phyloP scores from a whole-genome alignment of 169 alveolate genomes.

The Plasmodium gallinaceum region DNA sequence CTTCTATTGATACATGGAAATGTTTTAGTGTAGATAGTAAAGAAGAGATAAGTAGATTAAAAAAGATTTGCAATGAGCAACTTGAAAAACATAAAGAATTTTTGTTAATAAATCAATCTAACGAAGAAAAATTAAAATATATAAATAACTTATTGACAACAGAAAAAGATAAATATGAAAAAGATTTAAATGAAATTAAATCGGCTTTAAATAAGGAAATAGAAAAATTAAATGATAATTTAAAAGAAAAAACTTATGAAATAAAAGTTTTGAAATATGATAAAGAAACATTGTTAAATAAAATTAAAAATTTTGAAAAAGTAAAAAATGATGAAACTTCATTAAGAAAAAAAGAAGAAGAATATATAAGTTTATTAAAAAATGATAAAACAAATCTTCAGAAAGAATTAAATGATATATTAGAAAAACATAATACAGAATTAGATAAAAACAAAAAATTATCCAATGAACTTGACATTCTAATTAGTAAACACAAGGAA shows the following conservation, averaged over 20 bases:
- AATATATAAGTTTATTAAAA: conserved; percentile 13
- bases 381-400: conserved; percentile 33
- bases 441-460: conserved; percentile 29
- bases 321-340: neutral
- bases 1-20: conserved; percentile 50
- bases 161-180: conserved; percentile 49
- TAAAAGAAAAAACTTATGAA: conserved; percentile 29
- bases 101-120: conserved; percentile 10
- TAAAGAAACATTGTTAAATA: conserved; percentile 2
- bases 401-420: conserved; percentile 10
- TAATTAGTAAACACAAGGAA: conserved; percentile 11
- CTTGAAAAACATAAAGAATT: conserved; percentile 66
- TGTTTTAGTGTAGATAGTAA: conserved; percentile 41
- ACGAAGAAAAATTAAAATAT: conserved; percentile 42
- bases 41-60: conserved; percentile 34
- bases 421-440: conserved; percentile 16
- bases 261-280: conserved; percentile 13
- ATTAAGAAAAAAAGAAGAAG: conserved; percentile 51
- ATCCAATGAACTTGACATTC: conserved; percentile 14
- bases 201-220: conserved; percentile 6
- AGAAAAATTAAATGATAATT: neutral
- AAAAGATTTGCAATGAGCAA: conserved; percentile 40
- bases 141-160: conserved; percentile 3
- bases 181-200: conserved; percentile 27
- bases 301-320: conserved; percentile 25